Base-by-base conservation (phyloP, 345 rosid genomes). In the Eucalyptus tenuipes region DNA sequence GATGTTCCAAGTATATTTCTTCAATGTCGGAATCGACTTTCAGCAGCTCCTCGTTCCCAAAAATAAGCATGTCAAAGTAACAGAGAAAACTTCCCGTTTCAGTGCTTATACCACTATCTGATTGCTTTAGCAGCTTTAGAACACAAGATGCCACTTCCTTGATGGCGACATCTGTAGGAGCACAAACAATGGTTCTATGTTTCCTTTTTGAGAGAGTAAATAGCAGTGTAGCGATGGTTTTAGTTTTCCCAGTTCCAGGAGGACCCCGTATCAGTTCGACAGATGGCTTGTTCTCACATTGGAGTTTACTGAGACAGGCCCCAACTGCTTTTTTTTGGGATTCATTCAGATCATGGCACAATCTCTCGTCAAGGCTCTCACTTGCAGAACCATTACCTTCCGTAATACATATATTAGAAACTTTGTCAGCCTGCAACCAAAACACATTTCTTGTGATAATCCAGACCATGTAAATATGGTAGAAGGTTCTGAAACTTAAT, bases 221-320 rank as follows among this genome's bases (percentile, higher is more conserved):
- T 5, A 93, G 91, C 85, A 94, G 42, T 45, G 82, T 40, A 25
- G 94, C 88, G 7, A 91, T 44, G 11, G 92, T 93, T 88, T 90
- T 93, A 10, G 96, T 93, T 88, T 94, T 94, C 59, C 95, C 96
- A 13, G 96, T 93, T 81, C 96, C 96, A 2, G 94, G 94, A 5
- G 94, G 94, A 13, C 96, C 96, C 95, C 94, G 92, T 48, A 94
- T 88, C 44, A 93, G 93, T 48, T 92, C 90, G 75, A 94, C 91
- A 25, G 66, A 18, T 5, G 90, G 84, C 89, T 68, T 87, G 87
- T 94, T 93, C 45, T 86, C 61, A 88, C 93, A 89, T 10, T 49
- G 47, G 20, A 85, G 37, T 87, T 80, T 90, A 33, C 13, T 9
- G 55, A 93, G 92, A 80, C 94, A 91, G 29, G 53, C 55, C 16